Conservation (phyloP, 2,329 filamentous ascomycete species). For the Ascochyta koolunga region DNA sequence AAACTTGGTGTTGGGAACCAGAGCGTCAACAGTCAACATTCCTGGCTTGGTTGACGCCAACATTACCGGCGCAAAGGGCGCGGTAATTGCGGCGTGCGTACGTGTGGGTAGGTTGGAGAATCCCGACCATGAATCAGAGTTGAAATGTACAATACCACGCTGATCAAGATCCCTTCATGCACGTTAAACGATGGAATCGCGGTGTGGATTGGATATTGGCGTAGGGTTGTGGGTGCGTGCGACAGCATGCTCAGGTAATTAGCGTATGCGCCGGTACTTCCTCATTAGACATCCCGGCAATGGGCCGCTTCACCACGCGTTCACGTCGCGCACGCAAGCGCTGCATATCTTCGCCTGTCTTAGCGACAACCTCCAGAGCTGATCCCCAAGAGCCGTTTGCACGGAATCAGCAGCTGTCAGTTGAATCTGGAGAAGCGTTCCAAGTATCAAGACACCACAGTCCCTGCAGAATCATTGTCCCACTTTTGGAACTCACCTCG, state of each 20-base stretch:
- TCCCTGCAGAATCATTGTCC: constrained; percentile 13
- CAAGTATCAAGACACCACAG: constrained; percentile 1
- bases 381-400: constrained; percentile 7
- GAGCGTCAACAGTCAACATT: neutral
- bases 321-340: constrained; percentile 1
- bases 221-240: constrained; percentile 7
- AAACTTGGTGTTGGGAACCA: constrained; percentile 11
- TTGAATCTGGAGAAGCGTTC: constrained; percentile 3
- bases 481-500: constrained; percentile 6
- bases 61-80: neutral
- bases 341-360: constrained; percentile 12
- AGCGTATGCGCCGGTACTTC: constrained; percentile 11
- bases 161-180: constrained; percentile 11
- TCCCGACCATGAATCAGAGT: constrained; percentile 12
- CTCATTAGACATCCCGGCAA: constrained; percentile 3
- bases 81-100: constrained; percentile 12
- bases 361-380: constrained; percentile 2
- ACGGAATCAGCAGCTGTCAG: constrained; percentile 1
- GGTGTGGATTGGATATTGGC: constrained; percentile 3
- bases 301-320: constrained; percentile 6
- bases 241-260: constrained; percentile 2
- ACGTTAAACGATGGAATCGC: constrained; percentile 4
- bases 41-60: constrained; percentile 5
- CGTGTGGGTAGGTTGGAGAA: constrained; percentile 7
- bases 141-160: constrained; percentile 2